These are phyloP conservation scores for Lentinula lateritia DNA, from an alignment of 768 basidiomycete species.

Conservation along the genomic window DNA sequence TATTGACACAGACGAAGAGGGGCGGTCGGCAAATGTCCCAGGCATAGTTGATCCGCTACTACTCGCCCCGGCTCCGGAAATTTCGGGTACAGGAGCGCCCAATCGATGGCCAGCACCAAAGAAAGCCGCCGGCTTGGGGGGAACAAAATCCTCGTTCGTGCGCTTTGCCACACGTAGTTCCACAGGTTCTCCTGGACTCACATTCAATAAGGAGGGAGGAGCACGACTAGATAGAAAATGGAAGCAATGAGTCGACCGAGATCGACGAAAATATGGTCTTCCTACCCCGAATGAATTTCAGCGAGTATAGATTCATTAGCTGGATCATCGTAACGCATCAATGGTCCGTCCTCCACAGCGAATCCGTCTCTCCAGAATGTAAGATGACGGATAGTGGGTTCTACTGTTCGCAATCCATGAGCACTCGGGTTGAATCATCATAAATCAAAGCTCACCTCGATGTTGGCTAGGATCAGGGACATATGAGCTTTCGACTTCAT, in stretches of 20 bases:
- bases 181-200: constrained; percentile 73
- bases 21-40: constrained; percentile 45
- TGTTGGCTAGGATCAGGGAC: constrained; percentile 66
- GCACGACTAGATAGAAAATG: constrained; percentile 48
- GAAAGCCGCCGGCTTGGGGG: constrained; percentile 54
- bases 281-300: constrained; percentile 76
- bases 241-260: too few relatives aligned
- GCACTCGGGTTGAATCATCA: neutral
- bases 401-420: constrained; percentile 31
- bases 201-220: constrained; percentile 71
- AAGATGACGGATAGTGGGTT: constrained; percentile 63
- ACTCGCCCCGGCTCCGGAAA: constrained; percentile 9
- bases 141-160: constrained; percentile 62
- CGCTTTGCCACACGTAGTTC: constrained; percentile 76
- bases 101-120: constrained; percentile 75
- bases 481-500: constrained; percentile 75
- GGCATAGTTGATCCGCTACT: constrained; percentile 37
- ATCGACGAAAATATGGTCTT: constrained; percentile 4
- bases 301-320: constrained; percentile 60
- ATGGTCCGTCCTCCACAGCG: constrained; percentile 81
- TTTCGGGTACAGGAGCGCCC: constrained; percentile 65
- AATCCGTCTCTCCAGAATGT: constrained; percentile 96
- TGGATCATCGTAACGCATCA: constrained; percentile 82
- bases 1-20: constrained; percentile 15
- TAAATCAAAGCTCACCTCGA: neutral